Base-by-base conservation (phyloP, 371 early-diverging fungal species). In the Mucor racemosus region DNA sequence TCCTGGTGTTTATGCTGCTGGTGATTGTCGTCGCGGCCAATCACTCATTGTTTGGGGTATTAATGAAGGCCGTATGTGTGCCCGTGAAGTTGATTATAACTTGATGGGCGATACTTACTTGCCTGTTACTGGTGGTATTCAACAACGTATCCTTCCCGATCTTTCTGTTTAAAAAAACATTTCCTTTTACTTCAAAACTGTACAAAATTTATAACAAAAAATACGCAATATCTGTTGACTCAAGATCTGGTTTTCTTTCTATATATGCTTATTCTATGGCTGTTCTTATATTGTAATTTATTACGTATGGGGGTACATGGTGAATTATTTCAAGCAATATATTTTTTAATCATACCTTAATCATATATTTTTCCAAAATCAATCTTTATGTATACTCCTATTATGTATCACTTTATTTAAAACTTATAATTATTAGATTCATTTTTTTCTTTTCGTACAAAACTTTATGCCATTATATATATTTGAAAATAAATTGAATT, bases 21-120 rank as follows among this genome's bases (percentile, higher is more conserved):
- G 98, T 66, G 99, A 98, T 83, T 97, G 97, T 78, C 91, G 97
- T 11, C 89, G 97, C 39, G 99, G 99, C 34, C 96, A 96, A 82
- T 90, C 91, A 17, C 77, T 98, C 64, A 93, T 98, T 68, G 99
- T 98, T 33, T 96, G 96, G 96, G 97, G 94, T 73, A 97, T 98
- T 77, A 95, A 95, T 74, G 99, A 98, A 83, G 99, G 99, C 50
- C 90, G 99, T 40, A 91, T 93, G 80, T 93, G 94, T 59, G 99
- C 99, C 6, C 89, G 97, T 39, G 95, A 96, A 76, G 88, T 97
- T 8, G 99, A 98, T 74, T 71, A 89, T 58, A 86, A 79, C 71
- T 75, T 98, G 70, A 87, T 84, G 83, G 91, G 93, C 62, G 88
- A 78, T 64, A 88, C 89, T n/a, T 80, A 82, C 36, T 67, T 91